Evolutionary conservation across 305 asterid species (phyloP), one percentile per base, ranked within the genome.

Genomic region (Fraxinus xanthoxyloides): DNA sequence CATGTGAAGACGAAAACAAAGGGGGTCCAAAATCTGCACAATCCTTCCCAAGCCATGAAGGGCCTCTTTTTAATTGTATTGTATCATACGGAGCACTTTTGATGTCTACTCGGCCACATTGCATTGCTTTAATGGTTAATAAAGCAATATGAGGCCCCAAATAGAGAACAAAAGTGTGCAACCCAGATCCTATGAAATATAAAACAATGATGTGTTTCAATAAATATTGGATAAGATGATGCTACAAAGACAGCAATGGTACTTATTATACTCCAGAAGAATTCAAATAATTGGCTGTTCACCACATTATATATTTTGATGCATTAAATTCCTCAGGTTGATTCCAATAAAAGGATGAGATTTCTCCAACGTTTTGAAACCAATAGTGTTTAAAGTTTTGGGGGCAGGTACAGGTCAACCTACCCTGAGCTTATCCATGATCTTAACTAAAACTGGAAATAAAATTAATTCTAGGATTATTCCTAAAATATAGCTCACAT

Each of bases 141-240:
- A 94, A 86, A 21, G 98, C 97, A 85, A 94, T 89, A 80, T 93
- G 98, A 73, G 98, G 98, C 81, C 98, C 98, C 80, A 94, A 83
- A 87, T 94, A 94, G 72, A 94, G 97, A 84, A 94, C 98, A 81
- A 94, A 94, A 34, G 98, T 94, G 88, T 94, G 98, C 88, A 94
- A 83, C 78, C 98, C 98, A 21, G 98, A 94, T 78, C 97, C 98
- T 94, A 86, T 51, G 79, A 48, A 75, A 43, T 79, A 82, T 30
- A 59, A 75, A 81, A 61, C 48, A 31, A 80, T 72, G 38, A 69
- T 0, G 77, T 26, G 73, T 12, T 74, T 59, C n/a, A 72, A 30
- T 80, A 69, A 73, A 34, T 54, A 61, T 72, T 24, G 19, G 61
- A 51, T 38, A 61, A 76, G 51, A 75, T 38, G 85, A 59, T 30